Percentiles rank a stretch among this genome's conserved stretches.
Conservation (phyloP, 352 stramenopile species). For the Pythium oligandrum region DNA sequence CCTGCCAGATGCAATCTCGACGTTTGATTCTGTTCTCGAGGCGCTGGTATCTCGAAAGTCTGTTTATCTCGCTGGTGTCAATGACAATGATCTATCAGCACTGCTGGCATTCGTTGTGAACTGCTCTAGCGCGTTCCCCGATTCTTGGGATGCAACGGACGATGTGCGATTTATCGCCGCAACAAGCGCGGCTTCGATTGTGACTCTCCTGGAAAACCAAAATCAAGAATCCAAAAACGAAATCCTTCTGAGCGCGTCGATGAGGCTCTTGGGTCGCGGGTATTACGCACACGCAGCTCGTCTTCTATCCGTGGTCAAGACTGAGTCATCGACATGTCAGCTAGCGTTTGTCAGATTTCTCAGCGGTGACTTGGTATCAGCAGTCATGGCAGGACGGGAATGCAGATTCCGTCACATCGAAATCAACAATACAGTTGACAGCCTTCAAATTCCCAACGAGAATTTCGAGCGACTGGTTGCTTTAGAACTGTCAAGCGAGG, state of each 20-base stretch:
- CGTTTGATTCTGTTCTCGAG: too few relatives aligned
- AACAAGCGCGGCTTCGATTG: background rate
- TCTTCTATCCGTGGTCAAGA: background rate
- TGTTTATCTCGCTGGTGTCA: too few relatives aligned
- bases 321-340: background rate
- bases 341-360: slow-evolving; percentile 10
- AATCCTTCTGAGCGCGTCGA: too few relatives aligned
- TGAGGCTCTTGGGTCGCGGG: slow-evolving; percentile 6
- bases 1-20: background rate
- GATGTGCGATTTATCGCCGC: slow-evolving; percentile 10
- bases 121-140: slow-evolving; percentile 2
- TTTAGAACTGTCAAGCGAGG: slow-evolving; percentile 1
- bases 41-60: too few relatives aligned
- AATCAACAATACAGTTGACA: slow-evolving; percentile 5
- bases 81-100: too few relatives aligned
- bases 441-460: slow-evolving; percentile 5
- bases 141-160: slow-evolving; percentile 3
- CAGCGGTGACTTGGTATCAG: background rate
- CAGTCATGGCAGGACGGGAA: background rate
- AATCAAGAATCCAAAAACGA: background rate
- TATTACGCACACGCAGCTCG: slow-evolving; percentile 9
- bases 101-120: background rate
- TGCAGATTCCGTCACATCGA: background rate
- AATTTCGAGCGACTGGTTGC: slow-evolving; percentile 9
- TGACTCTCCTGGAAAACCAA: background rate